Evolutionary conservation across 192 early-diverging fungal species (phyloP).

Genomic region (Coemansia sp.): DNA sequence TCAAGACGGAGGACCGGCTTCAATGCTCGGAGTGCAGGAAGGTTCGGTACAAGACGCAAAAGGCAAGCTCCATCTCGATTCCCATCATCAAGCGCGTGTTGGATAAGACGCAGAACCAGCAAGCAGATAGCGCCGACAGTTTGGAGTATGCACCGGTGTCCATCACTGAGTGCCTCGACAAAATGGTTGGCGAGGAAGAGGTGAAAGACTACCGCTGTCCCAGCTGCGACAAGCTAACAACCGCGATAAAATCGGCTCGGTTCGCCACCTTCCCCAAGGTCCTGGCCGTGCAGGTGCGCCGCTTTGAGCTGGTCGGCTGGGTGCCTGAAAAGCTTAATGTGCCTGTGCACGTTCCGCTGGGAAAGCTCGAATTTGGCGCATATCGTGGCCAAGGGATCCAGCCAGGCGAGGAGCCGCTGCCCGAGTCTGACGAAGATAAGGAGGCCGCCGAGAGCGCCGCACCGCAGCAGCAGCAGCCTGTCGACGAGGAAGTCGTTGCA

Average conservation of each 20-base stretch:
- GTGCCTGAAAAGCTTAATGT: slow-evolving; percentile 71
- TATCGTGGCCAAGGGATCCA: slow-evolving; percentile 71
- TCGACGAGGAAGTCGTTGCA: slow-evolving; percentile 72
- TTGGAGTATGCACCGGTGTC: slow-evolving; percentile 47
- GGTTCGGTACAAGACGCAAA: slow-evolving; percentile 73
- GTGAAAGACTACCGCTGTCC: slow-evolving; percentile 69
- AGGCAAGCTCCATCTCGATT: slow-evolving; percentile 62
- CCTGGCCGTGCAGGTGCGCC: slow-evolving; percentile 70
- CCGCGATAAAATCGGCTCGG: slow-evolving; percentile 62
- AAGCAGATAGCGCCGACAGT: not conserved
- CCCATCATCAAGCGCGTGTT: slow-evolving; percentile 66
- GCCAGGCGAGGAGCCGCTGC: slow-evolving; percentile 73
- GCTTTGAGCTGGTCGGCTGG: slow-evolving; percentile 81
- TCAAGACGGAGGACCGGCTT: slow-evolving; percentile 78
- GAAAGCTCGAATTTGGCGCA: slow-evolving; percentile 63
- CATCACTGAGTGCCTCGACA: slow-evolving; percentile 68
- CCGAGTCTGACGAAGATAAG: slow-evolving; percentile 61
- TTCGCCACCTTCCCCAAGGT: slow-evolving; percentile 79
- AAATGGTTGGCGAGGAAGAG: slow-evolving; percentile 56
- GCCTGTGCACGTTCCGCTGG: slow-evolving; percentile 61
- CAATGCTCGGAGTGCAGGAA: slow-evolving; percentile 84
- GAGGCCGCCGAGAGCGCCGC: not conserved
- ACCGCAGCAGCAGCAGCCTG: slow-evolving; percentile 34
- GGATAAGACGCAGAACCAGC: slow-evolving; percentile 1
- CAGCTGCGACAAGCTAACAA: slow-evolving; percentile 61